Percentiles rank a stretch among this genome's conserved stretches.
These are phyloP conservation scores for Candida palmyrensis DNA, from an alignment of 805 yeast species.

Conservation along the genomic window DNA sequence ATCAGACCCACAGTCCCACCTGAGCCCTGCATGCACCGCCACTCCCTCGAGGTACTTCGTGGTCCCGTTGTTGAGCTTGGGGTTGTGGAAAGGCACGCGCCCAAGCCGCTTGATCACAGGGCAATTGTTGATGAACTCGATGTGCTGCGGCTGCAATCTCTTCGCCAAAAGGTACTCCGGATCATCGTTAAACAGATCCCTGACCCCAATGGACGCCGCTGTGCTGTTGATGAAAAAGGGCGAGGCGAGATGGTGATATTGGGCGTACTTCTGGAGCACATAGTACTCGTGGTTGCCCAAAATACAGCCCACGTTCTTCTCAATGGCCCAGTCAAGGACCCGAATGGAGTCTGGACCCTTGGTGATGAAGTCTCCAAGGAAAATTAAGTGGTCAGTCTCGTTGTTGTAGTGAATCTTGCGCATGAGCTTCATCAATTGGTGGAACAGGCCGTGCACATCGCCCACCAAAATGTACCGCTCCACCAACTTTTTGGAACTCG, in stretches of 20 bases:
- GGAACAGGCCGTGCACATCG: conserved; percentile 80
- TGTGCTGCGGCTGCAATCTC: conserved; percentile 54
- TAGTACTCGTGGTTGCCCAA: conserved; percentile 88
- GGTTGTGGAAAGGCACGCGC: conserved; percentile 42
- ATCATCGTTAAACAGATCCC: conserved; percentile 19
- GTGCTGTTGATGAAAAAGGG: conserved; percentile 20
- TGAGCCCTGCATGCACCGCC: conserved; percentile 81
- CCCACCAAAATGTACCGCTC: conserved; percentile 69
- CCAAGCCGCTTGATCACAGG: conserved; percentile 64
- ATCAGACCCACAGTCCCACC: conserved; percentile 48
- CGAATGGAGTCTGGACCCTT: conserved; percentile 76
- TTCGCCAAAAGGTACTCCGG: conserved; percentile 45
- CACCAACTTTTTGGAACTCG: conserved; percentile 6
- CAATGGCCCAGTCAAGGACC: conserved; percentile 61
- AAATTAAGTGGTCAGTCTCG: conserved; percentile 52
- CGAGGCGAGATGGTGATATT: conserved; percentile 44
- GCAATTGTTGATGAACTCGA: conserved; percentile 55
- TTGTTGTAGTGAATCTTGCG: conserved; percentile 42
- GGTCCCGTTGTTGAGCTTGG: conserved; percentile 16
- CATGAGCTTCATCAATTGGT: conserved; percentile 50
- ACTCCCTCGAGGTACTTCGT: conserved; percentile 31
- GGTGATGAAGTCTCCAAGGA: conserved; percentile 80
- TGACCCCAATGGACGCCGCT: conserved; percentile 5
- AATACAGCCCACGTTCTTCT: conserved; percentile 61
- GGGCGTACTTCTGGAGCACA: conserved; percentile 60